Base-by-base conservation (phyloP, 2,329 filamentous ascomycete genomes). In the Ophiostoma quercus region DNA sequence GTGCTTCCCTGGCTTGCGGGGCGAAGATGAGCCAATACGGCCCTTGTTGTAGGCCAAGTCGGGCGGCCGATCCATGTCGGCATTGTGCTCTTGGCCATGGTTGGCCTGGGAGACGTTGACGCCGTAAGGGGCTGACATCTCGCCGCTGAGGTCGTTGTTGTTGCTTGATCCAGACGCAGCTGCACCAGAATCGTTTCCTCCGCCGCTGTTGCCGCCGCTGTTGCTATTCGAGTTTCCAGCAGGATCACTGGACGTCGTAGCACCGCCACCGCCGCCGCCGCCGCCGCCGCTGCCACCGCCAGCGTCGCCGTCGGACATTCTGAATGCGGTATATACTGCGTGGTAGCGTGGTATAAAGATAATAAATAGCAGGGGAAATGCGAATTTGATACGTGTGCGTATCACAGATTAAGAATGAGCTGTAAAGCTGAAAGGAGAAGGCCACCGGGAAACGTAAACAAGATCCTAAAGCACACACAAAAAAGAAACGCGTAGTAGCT, bases 1-100 rank as follows among this genome's bases (percentile, higher is more conserved):
- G 60, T 75, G 72, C 47, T 74, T 71, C 5, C 74, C 73, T 0
- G 77, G 76, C 4, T 75, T 76, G 39, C 75, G 71, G 14, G 76
- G 74, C 7, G 77, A 76, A 19, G 75, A 73, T 43, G 73, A 67
- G 8, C 74, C 73, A 4, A 71, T 29, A 3, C 37, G 66, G 8
- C 66, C 70, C 34, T 73, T 34, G n/a, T 70, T 67, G 63, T 69
- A 69, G 9, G 54, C 68, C 67, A 70, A 25, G 9, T 72, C 71
- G 0, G 71, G 66, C 1, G 70, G 72, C 22, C 68, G 69, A 57
- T 72, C 68, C 12, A 68, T 22, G 1, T 67, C 68, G 0, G 22
- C 29, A 4, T 70, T 68, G 34, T 69, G 68, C 43, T 69, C 63
- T 12, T 67, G 67, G 66, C 12, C 43, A 34, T 67, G 54, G 29